Evolutionary conservation across 331 rosid genomes (phyloP).

Genomic region (Malus hybrid): DNA sequence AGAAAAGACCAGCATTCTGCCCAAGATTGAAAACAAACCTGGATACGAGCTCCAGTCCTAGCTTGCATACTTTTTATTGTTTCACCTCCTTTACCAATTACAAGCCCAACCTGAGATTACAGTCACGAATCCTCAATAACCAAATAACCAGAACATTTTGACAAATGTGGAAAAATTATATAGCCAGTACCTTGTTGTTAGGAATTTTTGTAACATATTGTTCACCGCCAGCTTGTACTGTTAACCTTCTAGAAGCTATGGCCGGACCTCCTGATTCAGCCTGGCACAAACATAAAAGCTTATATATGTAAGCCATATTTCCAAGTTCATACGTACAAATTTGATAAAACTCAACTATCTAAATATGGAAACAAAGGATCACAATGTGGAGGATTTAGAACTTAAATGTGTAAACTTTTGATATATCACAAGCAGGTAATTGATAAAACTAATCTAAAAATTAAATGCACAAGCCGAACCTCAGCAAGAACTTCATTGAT

Average conservation of each 20-base stretch:
- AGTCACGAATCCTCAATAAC: background rate
- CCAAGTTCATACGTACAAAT: background rate
- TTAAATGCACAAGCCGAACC: constrained; percentile 28
- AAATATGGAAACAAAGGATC: background rate
- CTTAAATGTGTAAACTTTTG: background rate
- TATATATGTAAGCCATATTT: background rate
- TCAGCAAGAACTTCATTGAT: constrained; percentile 83
- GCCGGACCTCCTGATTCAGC: constrained; percentile 98
- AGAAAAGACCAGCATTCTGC: background rate
- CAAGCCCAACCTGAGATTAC: constrained; percentile 78
- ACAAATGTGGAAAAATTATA: background rate
- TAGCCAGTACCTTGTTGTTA: constrained; percentile 66
- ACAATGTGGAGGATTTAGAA: background rate
- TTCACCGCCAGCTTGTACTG: constrained; percentile 77
- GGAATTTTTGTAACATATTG: constrained; percentile 67
- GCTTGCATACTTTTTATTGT: constrained; percentile 92
- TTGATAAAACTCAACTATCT: background rate
- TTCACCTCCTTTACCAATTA: constrained; percentile 97
- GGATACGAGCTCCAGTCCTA: constrained; percentile 81
- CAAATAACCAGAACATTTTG: background rate
- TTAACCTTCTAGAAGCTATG: constrained; percentile 43
- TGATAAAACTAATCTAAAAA: background rate
- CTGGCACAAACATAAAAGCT: constrained; percentile 29
- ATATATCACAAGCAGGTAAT: background rate
- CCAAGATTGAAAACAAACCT: constrained; percentile 35